Evolutionary conservation across 495 filamentous ascomycete genomes (phyloP).

Genomic region (Thermothielavioides terrestris): DNA sequence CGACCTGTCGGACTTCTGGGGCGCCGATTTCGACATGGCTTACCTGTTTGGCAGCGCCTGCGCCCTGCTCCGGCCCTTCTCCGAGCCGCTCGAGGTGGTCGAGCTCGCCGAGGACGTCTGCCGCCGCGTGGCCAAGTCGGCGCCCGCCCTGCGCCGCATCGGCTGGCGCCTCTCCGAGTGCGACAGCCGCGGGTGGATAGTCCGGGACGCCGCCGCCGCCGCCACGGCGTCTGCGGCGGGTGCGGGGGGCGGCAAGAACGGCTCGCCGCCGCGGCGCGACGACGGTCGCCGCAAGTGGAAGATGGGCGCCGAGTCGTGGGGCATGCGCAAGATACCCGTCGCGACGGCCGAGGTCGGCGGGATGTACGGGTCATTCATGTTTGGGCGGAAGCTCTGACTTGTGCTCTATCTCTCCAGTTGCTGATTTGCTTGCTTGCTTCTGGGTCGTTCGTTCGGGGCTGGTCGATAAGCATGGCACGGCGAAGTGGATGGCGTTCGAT

Average conservation of each 20-base stretch:
- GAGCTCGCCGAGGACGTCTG: slow-evolving; percentile 69
- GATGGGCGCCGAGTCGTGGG: slow-evolving; percentile 84
- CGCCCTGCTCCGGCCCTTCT: slow-evolving; percentile 50
- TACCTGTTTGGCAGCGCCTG: slow-evolving; percentile 54
- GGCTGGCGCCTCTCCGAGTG: slow-evolving; percentile 66
- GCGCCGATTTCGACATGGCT: slow-evolving; percentile 49
- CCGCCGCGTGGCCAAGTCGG: slow-evolving; percentile 47
- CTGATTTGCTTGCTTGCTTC: neutral
- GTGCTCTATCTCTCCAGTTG: neutral
- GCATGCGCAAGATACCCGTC: slow-evolving; percentile 78
- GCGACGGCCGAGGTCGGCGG: slow-evolving; percentile 70
- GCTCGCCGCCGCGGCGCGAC: slow-evolving; percentile 15
- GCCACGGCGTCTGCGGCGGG: too few relatives aligned
- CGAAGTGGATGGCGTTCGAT: slow-evolving; percentile 1
- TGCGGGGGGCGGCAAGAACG: neutral
- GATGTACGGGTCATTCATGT: slow-evolving; percentile 84
- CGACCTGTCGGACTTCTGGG: slow-evolving; percentile 57
- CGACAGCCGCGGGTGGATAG: slow-evolving; percentile 58
- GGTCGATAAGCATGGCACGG: slow-evolving; percentile 9
- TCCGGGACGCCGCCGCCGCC: slow-evolving; percentile 44
- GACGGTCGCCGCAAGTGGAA: slow-evolving; percentile 64
- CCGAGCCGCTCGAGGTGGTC: slow-evolving; percentile 68
- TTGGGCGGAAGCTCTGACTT: slow-evolving; percentile 42
- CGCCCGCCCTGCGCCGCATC: slow-evolving; percentile 29
- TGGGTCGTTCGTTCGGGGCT: slow-evolving; percentile 5